Base-by-base conservation (phyloP, 331 rosid genomes). In the Phaseolus coccineus region DNA sequence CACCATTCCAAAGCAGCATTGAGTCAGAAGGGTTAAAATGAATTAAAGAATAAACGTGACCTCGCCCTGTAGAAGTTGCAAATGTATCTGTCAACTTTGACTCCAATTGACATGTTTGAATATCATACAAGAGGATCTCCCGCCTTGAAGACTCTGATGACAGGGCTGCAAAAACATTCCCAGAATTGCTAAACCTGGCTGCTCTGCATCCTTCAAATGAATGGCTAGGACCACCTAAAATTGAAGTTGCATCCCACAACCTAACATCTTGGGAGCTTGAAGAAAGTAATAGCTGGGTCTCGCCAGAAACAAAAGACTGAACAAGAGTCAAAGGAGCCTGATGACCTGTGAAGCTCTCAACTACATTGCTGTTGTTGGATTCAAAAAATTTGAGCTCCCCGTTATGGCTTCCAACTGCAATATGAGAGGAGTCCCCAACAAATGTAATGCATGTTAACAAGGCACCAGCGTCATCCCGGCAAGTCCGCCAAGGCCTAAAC, bases 1-100 rank as follows among this genome's bases (percentile, higher is more conserved):
- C 91, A 16, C 99, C 99, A 80, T 96, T 96, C 98, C 98, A 96
- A 46, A 96, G 96, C 55, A 96, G 81, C 99, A 93, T 91, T 28
- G 96, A 74, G 72, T 96, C 99, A 5, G 88, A 85, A 50, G 99
- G 99, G 80, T 86, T 93, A 75, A 96, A 96, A 79, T 96, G 99
- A 48, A 93, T 85, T 11, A 48, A 87, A 35, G 99, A 90, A 86
- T 90, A 93, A 57, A 81, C 77, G 84, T 90, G 97, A 58, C 97
- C 96, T 40, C 98, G 89, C 47, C 98, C 95, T 3, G 93, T 85
- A 44, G 95, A 85, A 73, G 84, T 74, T 57, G 89, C 71, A 71
- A 79, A 79, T 27, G 96, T 70, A 74, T 96, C 98, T 7, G 92
- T 82, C 74, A 96, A 82, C 70, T 83, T 93, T 2, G 69, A 80